phyloP scores from a whole-genome alignment of 805 yeast species.

The Pichia thaimueangensis region DNA sequence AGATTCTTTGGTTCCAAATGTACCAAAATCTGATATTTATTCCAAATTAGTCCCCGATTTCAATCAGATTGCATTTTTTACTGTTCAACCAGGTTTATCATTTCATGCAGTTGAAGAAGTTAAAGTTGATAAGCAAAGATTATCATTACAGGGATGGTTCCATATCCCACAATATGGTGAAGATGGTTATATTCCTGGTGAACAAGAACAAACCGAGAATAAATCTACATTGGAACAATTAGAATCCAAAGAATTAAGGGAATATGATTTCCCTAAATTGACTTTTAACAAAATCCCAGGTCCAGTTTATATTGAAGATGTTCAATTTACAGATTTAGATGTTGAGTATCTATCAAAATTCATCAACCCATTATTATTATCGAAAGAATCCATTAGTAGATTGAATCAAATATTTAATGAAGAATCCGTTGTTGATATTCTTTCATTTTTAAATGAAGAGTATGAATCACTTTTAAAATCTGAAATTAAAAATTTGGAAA shows the following conservation, averaged over 20 bases:
- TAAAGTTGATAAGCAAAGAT: constrained; percentile 78
- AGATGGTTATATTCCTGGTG: constrained; percentile 75
- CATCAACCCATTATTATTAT: constrained; percentile 49
- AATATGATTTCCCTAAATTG: constrained; percentile 75
- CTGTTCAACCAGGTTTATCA: constrained; percentile 91
- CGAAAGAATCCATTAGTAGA: constrained; percentile 30
- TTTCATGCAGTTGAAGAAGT: constrained; percentile 99
- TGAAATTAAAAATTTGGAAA: constrained; percentile 49
- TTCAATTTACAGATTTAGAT: constrained; percentile 36
- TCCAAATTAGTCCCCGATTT: constrained; percentile 81
- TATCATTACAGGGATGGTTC: constrained; percentile 98
- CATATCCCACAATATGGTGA: constrained; percentile 95
- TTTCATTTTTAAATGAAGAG: constrained; percentile 52
- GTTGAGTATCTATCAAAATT: constrained; percentile 43
- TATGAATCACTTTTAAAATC: constrained; percentile 42
- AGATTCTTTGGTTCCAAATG: constrained; percentile 82
- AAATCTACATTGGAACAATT: constrained; percentile 72
- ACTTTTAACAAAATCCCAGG: constrained; percentile 24
- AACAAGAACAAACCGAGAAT: constrained; percentile 71
- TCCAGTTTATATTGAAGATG: constrained; percentile 13
- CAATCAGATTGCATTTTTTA: constrained; percentile 93
- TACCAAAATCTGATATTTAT: constrained; percentile 73
- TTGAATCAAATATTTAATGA: constrained; percentile 52
- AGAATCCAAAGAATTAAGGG: constrained; percentile 69
- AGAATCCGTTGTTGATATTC: constrained; percentile 64